phyloP scores from a whole-genome alignment of 2,329 filamentous ascomycete genomes.

The Ophiostoma sp. region DNA sequence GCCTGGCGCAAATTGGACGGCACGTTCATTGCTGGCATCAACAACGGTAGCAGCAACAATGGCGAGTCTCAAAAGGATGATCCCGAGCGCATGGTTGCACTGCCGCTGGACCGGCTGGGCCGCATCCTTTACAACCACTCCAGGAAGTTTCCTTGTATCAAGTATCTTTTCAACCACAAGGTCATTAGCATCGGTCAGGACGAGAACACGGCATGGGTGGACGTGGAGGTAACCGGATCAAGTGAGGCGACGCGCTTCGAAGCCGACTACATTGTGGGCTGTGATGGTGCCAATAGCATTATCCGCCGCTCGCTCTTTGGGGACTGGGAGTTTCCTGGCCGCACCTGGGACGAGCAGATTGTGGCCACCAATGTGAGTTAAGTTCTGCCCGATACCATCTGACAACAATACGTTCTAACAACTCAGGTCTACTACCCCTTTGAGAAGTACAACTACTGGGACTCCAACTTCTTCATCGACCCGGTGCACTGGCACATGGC shows the following conservation, averaged over 20 bases:
- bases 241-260: neutral
- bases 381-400: neutral
- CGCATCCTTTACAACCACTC: neutral
- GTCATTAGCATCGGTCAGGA: neutral
- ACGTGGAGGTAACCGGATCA: neutral
- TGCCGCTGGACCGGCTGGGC: neutral
- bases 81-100: neutral
- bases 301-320: neutral
- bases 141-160: neutral
- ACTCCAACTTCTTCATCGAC: conserved; percentile 5
- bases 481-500: conserved; percentile 4
- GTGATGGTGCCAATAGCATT: conserved; percentile 8
- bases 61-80: neutral
- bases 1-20: neutral
- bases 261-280: neutral
- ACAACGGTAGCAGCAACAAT: too few relatives aligned
- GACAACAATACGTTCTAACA: neutral
- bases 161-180: neutral
- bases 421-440: neutral
- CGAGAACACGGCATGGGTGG: neutral
- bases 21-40: neutral
- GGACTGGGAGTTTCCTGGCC: neutral
- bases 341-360: conserved; percentile 10
- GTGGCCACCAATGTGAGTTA: neutral
- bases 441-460: neutral